Conservation (phyloP, 768 basidiomycete species). For the Pilatotrama ljubarskyi region DNA sequence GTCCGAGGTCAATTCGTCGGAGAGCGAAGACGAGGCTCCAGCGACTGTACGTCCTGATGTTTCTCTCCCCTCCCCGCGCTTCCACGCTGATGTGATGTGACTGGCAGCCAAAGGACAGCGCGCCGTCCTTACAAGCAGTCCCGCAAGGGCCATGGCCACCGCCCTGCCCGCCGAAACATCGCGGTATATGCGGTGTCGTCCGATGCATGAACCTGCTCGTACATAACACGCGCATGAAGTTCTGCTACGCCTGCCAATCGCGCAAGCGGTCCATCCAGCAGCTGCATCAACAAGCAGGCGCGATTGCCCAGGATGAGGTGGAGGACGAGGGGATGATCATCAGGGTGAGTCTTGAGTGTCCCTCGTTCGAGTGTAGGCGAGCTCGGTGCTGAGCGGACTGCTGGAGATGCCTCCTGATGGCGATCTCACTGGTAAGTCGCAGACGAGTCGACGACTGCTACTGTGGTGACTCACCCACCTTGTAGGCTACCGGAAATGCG, state of each 20-base stretch:
- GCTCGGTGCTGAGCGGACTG: background rate
- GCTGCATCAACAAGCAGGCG: background rate
- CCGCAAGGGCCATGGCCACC: background rate
- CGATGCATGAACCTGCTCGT: slow-evolving; percentile 25
- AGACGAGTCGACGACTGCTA: background rate
- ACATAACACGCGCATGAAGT: slow-evolving; percentile 16
- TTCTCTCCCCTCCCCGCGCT: background rate
- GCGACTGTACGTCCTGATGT: background rate
- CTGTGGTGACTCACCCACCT: background rate
- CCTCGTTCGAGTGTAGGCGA: background rate
- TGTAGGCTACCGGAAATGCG: slow-evolving; percentile 21
- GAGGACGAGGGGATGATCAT: background rate
- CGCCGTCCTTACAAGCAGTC: background rate
- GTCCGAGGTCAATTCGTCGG: slow-evolving; percentile 15
- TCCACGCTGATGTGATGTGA: background rate
- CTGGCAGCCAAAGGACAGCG: background rate
- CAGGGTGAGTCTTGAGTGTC: background rate
- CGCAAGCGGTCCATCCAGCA: slow-evolving; percentile 6
- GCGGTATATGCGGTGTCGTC: slow-evolving; percentile 17
- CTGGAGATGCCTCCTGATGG: background rate
- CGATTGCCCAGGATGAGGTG: background rate
- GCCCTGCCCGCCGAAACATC: background rate
- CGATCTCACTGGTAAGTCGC: slow-evolving; percentile 4
- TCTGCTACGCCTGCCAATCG: slow-evolving; percentile 22
- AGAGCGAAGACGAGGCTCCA: slow-evolving; percentile 14